Evolutionary conservation across 441 rosid genomes (phyloP).

Genomic region (Jatropha podagrica): DNA sequence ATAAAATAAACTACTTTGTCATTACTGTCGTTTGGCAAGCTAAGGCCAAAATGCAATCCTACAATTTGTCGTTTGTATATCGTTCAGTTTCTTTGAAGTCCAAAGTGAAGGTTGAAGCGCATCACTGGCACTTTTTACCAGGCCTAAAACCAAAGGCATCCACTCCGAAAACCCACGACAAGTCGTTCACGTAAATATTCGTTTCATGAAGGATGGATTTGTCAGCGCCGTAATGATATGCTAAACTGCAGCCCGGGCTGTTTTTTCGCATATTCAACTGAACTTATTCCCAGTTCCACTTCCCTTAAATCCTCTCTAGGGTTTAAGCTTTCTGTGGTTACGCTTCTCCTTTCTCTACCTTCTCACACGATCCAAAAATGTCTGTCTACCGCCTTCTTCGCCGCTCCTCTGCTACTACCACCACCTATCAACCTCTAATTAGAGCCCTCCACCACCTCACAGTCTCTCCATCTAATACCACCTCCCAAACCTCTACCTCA

Average conservation of each 20-base stretch:
- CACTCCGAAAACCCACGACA: too few species aligned
- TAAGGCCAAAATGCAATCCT: too few species aligned
- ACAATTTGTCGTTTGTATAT: too few species aligned
- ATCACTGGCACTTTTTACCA: too few species aligned
- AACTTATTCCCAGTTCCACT: neutral
- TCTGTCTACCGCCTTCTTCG: constrained; percentile 52
- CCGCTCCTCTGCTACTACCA: constrained; percentile 38
- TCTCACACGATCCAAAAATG: constrained; percentile 29
- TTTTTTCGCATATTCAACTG: neutral
- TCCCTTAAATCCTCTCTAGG: constrained; percentile 10
- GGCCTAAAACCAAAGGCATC: too few species aligned
- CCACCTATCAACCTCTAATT: constrained; percentile 24
- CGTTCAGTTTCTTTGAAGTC: too few species aligned
- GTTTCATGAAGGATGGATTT: too few species aligned
- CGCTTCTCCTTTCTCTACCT: neutral
- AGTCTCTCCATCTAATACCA: constrained; percentile 2
- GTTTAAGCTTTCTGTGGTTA: constrained; percentile 16
- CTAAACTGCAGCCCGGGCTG: neutral
- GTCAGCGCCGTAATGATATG: too few species aligned
- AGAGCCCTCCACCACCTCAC: constrained; percentile 35
- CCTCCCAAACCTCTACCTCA: constrained; percentile 13
- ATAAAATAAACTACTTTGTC: too few species aligned
- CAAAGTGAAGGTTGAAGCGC: too few species aligned
- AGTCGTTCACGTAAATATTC: too few species aligned
- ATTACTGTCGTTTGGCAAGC: too few species aligned